Base-by-base conservation (phyloP, 78 protist species). In the Chrysochromulina parva region DNA sequence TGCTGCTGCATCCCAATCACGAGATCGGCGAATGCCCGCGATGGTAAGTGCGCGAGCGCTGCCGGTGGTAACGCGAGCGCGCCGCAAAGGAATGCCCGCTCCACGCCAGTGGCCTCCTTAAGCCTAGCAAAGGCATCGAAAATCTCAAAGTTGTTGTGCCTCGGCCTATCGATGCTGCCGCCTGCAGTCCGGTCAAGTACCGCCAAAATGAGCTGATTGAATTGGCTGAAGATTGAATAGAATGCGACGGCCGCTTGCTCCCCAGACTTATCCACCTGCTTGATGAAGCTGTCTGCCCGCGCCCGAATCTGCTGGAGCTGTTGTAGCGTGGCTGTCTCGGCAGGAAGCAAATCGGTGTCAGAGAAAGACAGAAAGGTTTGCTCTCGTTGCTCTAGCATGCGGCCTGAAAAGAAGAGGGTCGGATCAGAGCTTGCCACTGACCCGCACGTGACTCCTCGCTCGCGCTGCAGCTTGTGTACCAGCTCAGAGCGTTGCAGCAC, bases 41-140 rank as follows among this genome's bases (percentile, higher is more conserved):
- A 9, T 1, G 78, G 78, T 1, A 69, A 5, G 11, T 28, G 28
- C 50, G 50, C 24, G 10, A 69, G 50, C 78, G 28, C 78, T 7
- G 16, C 78, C 50, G 20, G 50, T 7, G 50, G 50, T 4, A 69
- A 50, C 24, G 78, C 50, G 3, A 69, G 78, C 28, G 78, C 78
- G 78, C 78, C 78, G 78, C 78, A 69, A 11, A 69, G 78, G 48
- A 69, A 69, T 9, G 78, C 78, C 50, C 78, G 78, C 78, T 69
- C 78, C 9, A 69, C 11, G 78, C 78, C 78, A 2, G 78, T 69
- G 24, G 78, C 28, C 78, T 69, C 78, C 78, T 69, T 69, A 1
- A 69, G 78, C 47, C 3, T 2, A 9, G 78, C 78, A 11, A 69
- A 69, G 26, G 71, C 71, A 2, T 3, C 71, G 26, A 13, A 65